Evolutionary conservation across 805 yeast species (phyloP).

Genomic region (Candida sithepensis): DNA sequence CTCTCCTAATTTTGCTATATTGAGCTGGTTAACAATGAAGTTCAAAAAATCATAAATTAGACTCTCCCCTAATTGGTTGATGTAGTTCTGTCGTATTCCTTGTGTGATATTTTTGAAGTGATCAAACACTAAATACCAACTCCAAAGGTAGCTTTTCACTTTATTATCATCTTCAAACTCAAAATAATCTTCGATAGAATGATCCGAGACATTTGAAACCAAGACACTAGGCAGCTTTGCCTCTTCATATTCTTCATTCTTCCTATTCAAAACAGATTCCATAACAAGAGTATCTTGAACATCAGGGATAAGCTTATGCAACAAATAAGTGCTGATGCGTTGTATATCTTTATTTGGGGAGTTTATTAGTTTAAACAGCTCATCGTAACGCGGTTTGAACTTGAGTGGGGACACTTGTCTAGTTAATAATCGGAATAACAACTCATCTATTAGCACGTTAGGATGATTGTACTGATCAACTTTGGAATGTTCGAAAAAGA

Average conservation of each 20-base stretch:
- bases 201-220: conserved; percentile 31
- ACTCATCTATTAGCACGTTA: conserved; percentile 32
- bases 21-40: conserved; percentile 53
- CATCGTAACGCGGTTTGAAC: conserved; percentile 32
- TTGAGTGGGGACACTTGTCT: conserved; percentile 27
- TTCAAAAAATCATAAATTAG: conserved; percentile 49
- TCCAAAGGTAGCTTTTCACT: conserved; percentile 50
- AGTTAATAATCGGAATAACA: conserved; percentile 22
- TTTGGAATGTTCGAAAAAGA: conserved; percentile 25
- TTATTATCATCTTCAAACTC: conserved; percentile 36
- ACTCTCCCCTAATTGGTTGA: conserved; percentile 52
- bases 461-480: conserved; percentile 28
- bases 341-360: conserved; percentile 35
- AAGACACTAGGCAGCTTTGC: conserved; percentile 40
- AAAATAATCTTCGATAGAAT: conserved; percentile 33
- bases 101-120: conserved; percentile 66
- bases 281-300: conserved; percentile 59
- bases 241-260: conserved; percentile 30
- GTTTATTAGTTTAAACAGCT: conserved; percentile 33
- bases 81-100: conserved; percentile 57
- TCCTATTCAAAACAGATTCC: conserved; percentile 53
- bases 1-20: conserved; percentile 26
- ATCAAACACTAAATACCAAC: conserved; percentile 62
- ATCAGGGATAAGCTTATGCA: conserved; percentile 38
- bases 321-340: conserved; percentile 39